Evolutionary conservation across 1,284 basidiomycete species (phyloP), one percentile per base, ranked within the genome.

Genomic region (Uromyces viciae-fabae): DNA sequence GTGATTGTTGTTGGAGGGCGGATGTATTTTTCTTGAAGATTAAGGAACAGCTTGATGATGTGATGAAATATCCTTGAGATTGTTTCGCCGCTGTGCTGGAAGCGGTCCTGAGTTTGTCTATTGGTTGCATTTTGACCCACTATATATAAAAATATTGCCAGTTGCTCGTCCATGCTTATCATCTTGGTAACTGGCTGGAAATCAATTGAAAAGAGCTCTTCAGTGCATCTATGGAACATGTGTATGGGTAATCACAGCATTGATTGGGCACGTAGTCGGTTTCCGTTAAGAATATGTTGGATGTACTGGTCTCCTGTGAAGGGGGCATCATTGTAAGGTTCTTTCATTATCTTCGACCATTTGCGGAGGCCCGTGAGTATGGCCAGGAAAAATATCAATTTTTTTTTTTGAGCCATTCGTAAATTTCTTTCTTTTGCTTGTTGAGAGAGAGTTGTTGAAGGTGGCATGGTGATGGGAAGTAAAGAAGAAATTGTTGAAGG

Each of bases 101-200:
- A 71, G 3, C 40, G 46, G 22, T 71, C 68, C 43, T 71, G 68
- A 14, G 68, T 52, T 31, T 68, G 66, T 25, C n/a, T 8, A n/a
- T 68, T 68, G 17, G 66, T 68, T 28, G 40, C 66, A 43, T 68
- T 68, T 11, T 68, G 66, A 42, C 42, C 40, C 40, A 68, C 38
- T 40, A 68, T 68, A 25, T 68, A 68, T 3, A 68, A n/a, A 40
- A 68, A 68, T 5, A 68, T 46, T 14, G 19, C 40, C 5, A 68
- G 40, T 68, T 68, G 42, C 28, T 68, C 66, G 14, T 46, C 25
- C 66, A 68, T 68, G 8, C 4, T 42, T 4, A 68, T 5, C 3
- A 68, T 15, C 17, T 68, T 68, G 22, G 66, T 42, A 4, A 38
- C 36, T 38, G 66, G 66, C 3, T 68, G 3, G 3, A 2, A 42